Percentiles rank a stretch among this genome's conserved stretches.
These are phyloP conservation scores for Meredithiella fracta DNA, from an alignment of 2,329 filamentous ascomycete species.

Conservation along the genomic window DNA sequence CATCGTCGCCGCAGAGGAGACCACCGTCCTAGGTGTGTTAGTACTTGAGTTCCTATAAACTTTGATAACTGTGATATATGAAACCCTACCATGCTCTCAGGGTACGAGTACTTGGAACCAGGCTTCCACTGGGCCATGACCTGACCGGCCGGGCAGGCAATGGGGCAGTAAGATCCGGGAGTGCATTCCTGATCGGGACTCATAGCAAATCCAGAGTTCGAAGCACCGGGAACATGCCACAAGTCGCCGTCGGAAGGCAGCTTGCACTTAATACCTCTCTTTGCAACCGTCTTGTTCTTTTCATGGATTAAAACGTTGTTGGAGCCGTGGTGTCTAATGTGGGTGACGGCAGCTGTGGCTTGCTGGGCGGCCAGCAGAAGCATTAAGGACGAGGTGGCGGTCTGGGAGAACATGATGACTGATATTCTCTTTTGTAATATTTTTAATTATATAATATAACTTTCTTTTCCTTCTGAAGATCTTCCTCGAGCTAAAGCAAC, in stretches of 20 bases:
- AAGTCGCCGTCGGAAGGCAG: conserved; percentile 53
- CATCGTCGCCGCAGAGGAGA: conserved; percentile 51
- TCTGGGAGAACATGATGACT: conserved; percentile 17
- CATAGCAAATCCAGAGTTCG: conserved; percentile 67
- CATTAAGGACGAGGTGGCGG: conserved; percentile 18
- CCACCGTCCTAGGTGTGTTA: conserved; percentile 45
- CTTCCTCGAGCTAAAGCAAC: not conserved
- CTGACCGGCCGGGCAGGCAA: conserved; percentile 59
- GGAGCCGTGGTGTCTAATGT: conserved; percentile 4
- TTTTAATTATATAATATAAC: not conserved
- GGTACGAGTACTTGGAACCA: conserved; percentile 49
- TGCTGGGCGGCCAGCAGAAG: conserved; percentile 15
- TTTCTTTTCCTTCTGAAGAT: no score
- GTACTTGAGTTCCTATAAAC: conserved; percentile 4
- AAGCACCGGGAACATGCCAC: conserved; percentile 42
- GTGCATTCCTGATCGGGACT: conserved; percentile 55
- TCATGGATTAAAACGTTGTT: conserved; percentile 8
- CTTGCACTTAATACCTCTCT: conserved; percentile 29
- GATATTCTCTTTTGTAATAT: not conserved
- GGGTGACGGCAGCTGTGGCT: conserved; percentile 3
- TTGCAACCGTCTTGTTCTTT: conserved; percentile 11
- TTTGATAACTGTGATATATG: not conserved
- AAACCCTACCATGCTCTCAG: conserved; percentile 50
- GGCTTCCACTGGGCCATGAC: conserved; percentile 69
- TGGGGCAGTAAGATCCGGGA: conserved; percentile 55